Conservation (phyloP, 2,329 filamentous ascomycete species). For the Ophiocordyceps robertsii region DNA sequence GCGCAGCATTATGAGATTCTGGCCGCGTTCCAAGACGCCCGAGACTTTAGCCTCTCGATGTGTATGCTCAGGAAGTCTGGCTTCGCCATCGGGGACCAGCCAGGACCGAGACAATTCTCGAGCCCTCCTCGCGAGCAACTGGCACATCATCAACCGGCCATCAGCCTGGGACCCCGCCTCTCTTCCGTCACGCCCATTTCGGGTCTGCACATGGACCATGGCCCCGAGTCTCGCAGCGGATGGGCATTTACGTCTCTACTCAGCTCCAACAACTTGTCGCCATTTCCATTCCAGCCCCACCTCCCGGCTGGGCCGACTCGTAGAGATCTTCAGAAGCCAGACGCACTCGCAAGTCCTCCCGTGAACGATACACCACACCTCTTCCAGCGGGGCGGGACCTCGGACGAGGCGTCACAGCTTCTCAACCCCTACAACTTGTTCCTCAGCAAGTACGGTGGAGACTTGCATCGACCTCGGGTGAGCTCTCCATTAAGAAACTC, state of each 20-base stretch:
- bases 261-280: neutral
- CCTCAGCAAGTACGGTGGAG: constrained; percentile 3
- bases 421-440: constrained; percentile 12
- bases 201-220: neutral
- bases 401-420: constrained; percentile 3
- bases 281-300: neutral
- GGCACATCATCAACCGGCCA: neutral
- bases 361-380: neutral
- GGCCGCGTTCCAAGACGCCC: constrained; percentile 13
- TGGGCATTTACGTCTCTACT: constrained; percentile 7
- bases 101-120: neutral
- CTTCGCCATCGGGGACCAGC: constrained; percentile 11
- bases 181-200: constrained; percentile 13
- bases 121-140: neutral
- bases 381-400: neutral
- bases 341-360: neutral
- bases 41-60: constrained; percentile 18
- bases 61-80: constrained; percentile 18
- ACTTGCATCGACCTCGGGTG: constrained; percentile 10
- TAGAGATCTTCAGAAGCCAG: neutral
- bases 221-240: constrained; percentile 1
- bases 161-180: constrained; percentile 8
- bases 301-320: neutral
- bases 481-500: constrained; percentile 14
- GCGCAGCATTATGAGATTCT: constrained; percentile 11